A percentile compares a stretch with the other conserved stretches of the same genome.
phyloP scores from a whole-genome alignment of 2,329 filamentous ascomycete genomes.

The Cladosporium cucumerinum region DNA sequence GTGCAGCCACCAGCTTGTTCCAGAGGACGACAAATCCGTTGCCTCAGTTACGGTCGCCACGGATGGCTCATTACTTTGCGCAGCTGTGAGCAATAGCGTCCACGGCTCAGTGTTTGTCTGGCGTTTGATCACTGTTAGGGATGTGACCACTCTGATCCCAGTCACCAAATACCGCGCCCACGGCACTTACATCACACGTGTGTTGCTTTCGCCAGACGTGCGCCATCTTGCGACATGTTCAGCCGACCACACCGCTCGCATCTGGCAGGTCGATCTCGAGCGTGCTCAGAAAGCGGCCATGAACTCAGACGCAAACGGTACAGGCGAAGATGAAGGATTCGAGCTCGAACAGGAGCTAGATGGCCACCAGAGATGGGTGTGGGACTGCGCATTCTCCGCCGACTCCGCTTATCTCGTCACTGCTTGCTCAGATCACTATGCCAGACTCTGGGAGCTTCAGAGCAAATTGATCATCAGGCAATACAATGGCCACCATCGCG shows the following conservation, averaged over 20 bases:
- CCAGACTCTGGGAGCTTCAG: constrained; percentile 81
- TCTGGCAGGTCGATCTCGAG: constrained; percentile 84
- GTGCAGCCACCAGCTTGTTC: constrained; percentile 92
- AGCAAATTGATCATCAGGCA: constrained; percentile 88
- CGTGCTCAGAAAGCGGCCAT: constrained; percentile 18
- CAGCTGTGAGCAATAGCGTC: constrained; percentile 69
- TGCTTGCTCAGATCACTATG: constrained; percentile 90
- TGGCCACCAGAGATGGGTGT: constrained; percentile 93
- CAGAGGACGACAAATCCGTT: constrained; percentile 90
- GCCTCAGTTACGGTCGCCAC: constrained; percentile 94
- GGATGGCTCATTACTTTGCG: constrained; percentile 87
- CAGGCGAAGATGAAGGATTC: constrained; percentile 43
- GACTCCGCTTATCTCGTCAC: constrained; percentile 92
- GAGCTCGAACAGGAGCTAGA: constrained; percentile 82
- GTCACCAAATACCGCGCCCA: constrained; percentile 88
- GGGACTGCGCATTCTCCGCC: constrained; percentile 93
- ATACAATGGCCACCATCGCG: constrained; percentile 91
- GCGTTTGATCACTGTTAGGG: constrained; percentile 80
- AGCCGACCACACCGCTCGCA: constrained; percentile 90
- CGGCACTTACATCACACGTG: constrained; percentile 86
- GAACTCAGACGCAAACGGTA: constrained; percentile 15
- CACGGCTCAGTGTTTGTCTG: constrained; percentile 97
- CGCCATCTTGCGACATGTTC: constrained; percentile 92
- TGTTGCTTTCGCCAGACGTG: constrained; percentile 87
- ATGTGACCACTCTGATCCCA: constrained; percentile 79